Conservation (phyloP, 129 eudicot genomes). For the Apium graveolens region DNA sequence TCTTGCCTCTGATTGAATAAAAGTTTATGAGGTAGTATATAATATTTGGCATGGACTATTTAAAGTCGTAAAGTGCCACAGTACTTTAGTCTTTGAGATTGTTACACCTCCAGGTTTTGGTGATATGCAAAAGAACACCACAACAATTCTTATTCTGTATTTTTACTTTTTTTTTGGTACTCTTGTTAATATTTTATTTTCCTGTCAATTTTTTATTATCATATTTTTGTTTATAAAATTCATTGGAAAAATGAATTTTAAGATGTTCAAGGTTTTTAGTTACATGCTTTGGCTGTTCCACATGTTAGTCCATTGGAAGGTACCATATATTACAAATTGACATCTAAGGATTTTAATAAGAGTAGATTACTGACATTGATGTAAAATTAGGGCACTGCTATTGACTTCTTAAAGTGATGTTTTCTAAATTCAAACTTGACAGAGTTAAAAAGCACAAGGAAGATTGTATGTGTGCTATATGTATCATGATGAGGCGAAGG, state of each 20-base stretch:
- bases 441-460: slow-evolving; percentile 92
- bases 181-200: not conserved
- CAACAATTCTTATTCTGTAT: not conserved
- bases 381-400: not conserved
- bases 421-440: not conserved
- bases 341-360: not conserved
- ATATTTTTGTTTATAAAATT: not conserved
- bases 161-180: not conserved
- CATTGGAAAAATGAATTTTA: not conserved
- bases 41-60: not conserved
- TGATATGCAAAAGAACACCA: not conserved
- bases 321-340: not conserved
- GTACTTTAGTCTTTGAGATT: not conserved
- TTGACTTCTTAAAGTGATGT: not conserved
- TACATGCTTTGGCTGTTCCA: not conserved
- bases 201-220: not conserved
- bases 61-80: not conserved
- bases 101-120: not conserved
- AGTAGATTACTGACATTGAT: not conserved
- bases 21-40: not conserved
- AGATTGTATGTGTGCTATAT: slow-evolving; percentile 92
- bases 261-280: not conserved
- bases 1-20: not conserved
- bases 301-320: not conserved
- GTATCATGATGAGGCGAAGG: slow-evolving; percentile 95